Evolutionary conservation across 1,284 basidiomycete species (phyloP), one percentile per base, ranked within the genome.

Genomic region (Entoloma clypeatum): DNA sequence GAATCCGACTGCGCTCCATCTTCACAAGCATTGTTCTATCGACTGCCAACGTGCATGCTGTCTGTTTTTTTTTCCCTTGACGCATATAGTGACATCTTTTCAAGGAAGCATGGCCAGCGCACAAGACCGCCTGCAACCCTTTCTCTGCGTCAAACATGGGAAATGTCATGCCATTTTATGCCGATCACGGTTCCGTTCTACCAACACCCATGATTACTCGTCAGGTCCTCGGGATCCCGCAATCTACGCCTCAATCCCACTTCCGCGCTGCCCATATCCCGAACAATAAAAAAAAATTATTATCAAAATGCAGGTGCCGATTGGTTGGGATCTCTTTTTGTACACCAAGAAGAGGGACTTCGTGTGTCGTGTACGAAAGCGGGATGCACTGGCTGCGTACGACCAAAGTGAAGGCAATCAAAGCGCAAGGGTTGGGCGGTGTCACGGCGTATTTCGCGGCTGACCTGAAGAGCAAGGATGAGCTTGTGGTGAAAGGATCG

Each of bases 401-500:
- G 65, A 72, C 39, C 47, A 56, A 14, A 36, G 43, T 53, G 22
- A 45, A 62, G 17, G 53, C 62, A 3, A 59, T 79, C n/a, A 55
- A 56, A 26, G 51, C 50, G 9, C 63, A 67, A 31, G 74, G 74
- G 3, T 62, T 71, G 3, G 60, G 59, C 3, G 69, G 71, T 0
- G 54, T 58, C n/a, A 79, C 77, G 54, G 77, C 71, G 0, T 79
- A 79, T 51, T 78, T 80, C 41, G 60, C 68, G 2, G 76, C 77
- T 1, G 72, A 75, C 51, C 43, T 80, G 48, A 68, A 60, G 50
- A 66, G 55, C 25, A 58, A 60, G 36, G 62, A 75, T 35, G 67
- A 69, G 50, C 48, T 79, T 36, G 60, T 74, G 1, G 63, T 79
- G 22, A 77, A 77, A 44, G 55, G 70, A 10, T 64, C 65, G 5